Evolutionary conservation across 1,284 basidiomycete genomes (phyloP).

Genomic region (Inonotus obliquus): DNA sequence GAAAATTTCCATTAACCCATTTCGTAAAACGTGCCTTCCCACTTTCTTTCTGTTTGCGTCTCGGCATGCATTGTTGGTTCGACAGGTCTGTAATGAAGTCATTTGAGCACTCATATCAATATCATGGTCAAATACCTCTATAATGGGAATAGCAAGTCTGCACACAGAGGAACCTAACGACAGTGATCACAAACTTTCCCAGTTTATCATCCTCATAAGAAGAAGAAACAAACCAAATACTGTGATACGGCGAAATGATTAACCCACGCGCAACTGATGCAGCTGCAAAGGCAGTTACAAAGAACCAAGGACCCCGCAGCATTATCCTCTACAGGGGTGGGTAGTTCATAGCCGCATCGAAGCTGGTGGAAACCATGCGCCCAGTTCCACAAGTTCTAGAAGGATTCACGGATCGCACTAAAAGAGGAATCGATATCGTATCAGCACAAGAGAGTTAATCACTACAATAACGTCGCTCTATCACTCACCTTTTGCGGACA

Average conservation of each 20-base stretch:
- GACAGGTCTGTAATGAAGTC: too few relatives aligned
- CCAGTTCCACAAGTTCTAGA: conserved; percentile 64
- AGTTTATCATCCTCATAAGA: not conserved
- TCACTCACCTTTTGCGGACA: not conserved
- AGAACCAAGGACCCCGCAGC: conserved; percentile 46
- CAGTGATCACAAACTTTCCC: too few relatives aligned
- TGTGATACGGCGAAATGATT: conserved; percentile 43
- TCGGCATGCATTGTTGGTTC: too few relatives aligned
- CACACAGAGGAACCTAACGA: too few relatives aligned
- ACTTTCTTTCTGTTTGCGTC: too few relatives aligned
- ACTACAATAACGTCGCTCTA: conserved; percentile 61
- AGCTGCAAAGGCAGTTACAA: conserved; percentile 48
- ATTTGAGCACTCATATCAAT: too few relatives aligned
- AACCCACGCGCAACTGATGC: conserved; percentile 53
- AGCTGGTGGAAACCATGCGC: not conserved
- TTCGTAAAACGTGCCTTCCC: too few relatives aligned
- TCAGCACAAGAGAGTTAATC: conserved; percentile 64
- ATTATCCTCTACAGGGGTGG: conserved; percentile 62
- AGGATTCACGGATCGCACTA: conserved; percentile 60
- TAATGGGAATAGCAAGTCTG: too few relatives aligned
- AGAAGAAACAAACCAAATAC: too few relatives aligned
- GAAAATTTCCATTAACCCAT: too few relatives aligned
- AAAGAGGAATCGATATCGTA: conserved; percentile 62
- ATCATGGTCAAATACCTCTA: too few relatives aligned
- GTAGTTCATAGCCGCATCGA: conserved; percentile 28